Evolutionary conservation across 108 stramenopile genomes (phyloP).

Genomic region (Mayamaea pseudoterrestris): DNA sequence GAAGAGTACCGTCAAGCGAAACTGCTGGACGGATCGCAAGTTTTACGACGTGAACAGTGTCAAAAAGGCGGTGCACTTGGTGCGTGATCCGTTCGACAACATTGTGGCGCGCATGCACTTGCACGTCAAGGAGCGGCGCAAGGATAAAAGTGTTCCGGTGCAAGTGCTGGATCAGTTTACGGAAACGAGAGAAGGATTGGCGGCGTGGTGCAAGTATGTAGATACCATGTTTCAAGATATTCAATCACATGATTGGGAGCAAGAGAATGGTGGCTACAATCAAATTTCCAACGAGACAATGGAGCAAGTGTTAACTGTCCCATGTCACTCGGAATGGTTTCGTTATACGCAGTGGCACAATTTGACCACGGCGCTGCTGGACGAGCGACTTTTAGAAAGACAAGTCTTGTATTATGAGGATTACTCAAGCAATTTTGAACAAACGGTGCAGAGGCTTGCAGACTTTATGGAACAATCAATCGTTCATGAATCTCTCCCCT

Average conservation of each 20-base stretch:
- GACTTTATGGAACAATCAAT: background rate
- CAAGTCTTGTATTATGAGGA: constrained; percentile 7
- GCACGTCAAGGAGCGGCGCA: background rate
- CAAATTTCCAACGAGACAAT: background rate
- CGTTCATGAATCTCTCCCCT: background rate
- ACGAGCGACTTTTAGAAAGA: background rate
- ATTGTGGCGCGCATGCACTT: constrained; percentile 37
- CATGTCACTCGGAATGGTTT: constrained; percentile 55
- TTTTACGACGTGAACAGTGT: constrained; percentile 12
- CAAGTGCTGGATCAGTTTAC: constrained; percentile 1
- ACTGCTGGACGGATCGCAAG: constrained; percentile 6
- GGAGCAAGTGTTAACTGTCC: constrained; percentile 6
- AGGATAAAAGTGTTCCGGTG: constrained; percentile 1
- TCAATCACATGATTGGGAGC: background rate
- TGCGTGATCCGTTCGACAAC: constrained; percentile 52
- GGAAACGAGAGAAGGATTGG: constrained; percentile 20
- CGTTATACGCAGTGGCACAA: constrained; percentile 61
- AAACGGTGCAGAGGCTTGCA: background rate
- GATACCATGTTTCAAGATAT: background rate
- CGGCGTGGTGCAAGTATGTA: constrained; percentile 15
- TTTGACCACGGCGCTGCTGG: constrained; percentile 15
- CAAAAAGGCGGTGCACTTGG: constrained; percentile 29
- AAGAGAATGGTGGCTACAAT: background rate
- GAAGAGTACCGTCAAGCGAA: constrained; percentile 10
- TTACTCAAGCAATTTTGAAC: background rate